Base-by-base conservation (phyloP, 352 stramenopile species). In the Globisporangium yorkense region DNA sequence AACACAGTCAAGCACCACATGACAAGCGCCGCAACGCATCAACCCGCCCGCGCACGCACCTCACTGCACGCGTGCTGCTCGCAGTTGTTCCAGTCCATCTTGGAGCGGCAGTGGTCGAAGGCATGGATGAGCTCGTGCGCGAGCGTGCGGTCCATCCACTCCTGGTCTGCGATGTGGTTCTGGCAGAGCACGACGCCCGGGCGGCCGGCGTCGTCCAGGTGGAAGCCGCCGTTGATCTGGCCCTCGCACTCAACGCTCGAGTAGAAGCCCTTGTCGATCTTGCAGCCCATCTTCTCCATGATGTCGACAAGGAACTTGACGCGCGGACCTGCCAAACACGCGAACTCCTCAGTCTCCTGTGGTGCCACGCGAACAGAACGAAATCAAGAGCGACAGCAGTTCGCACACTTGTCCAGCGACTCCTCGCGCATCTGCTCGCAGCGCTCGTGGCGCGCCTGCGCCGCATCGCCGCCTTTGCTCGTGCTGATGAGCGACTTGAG, bases 61-160 rank as follows among this genome's bases (percentile, higher is more conserved):
- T 98, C 92, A 51, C 86, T 97, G 70, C 92, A 98, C 20, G 92
- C 90, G 63, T 96, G 80, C 61, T 97, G 88, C 62, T 96, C 84
- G 72, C 87, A 97, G 72, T 96, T 96, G 61, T 80, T 84, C 86
- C 88, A 97, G 71, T 98, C 82, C 51, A 97, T 80, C 63, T 97
- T 95, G 61, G 87, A 84, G 54, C 92, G 87, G 71, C 90, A 97
- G 70, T 97, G 84, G 66, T 98, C 92, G 61, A 89, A 97, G 7
- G 92, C 92, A 67, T 98, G 92, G 59, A 98, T 92, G 56, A 98
- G 74, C 69, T 98, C 92, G 60, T 98, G 92, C 21, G 87, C 75
- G 54, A 97, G 74, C 20, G 92, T 98, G 51, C 88, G 84, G 62
- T 97, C 88, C 75, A 98, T 93, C 84, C 81, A 90, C 63, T 94